These are phyloP conservation scores for Coemansia sp. DNA, from an alignment of 192 early-diverging fungal species.

Conservation along the genomic window DNA sequence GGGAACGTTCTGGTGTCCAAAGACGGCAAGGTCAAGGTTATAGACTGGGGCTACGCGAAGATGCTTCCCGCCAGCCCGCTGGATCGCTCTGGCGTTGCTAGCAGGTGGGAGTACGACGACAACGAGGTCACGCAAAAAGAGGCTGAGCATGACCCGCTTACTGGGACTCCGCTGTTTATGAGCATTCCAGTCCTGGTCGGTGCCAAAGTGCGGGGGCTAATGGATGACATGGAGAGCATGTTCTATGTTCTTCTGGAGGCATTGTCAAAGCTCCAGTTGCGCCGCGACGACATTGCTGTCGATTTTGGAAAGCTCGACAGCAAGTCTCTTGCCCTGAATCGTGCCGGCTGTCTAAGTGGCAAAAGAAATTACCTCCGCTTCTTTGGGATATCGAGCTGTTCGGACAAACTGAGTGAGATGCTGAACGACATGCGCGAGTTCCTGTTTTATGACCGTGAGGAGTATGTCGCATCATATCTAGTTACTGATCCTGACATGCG, in stretches of 20 bases:
- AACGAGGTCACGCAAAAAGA: background rate
- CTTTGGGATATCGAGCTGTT: background rate
- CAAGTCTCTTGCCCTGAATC: background rate
- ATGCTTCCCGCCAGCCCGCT: background rate
- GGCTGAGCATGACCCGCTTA: background rate
- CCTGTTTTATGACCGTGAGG: background rate
- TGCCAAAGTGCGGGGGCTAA: background rate
- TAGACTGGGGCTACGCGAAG: conserved; percentile 20
- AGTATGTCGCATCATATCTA: background rate
- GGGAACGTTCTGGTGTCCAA: conserved; percentile 5
- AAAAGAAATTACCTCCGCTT: background rate
- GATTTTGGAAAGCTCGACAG: background rate
- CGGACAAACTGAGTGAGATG: background rate
- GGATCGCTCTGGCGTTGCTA: background rate
- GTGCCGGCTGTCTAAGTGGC: background rate
- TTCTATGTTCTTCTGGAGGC: conserved; percentile 7
- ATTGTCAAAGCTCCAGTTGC: background rate
- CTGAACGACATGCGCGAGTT: background rate
- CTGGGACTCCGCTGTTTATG: background rate
- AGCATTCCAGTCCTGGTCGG: conserved; percentile 3
- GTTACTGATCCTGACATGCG: background rate
- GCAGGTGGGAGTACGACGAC: background rate
- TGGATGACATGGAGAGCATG: conserved; percentile 15
- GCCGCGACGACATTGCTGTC: background rate
- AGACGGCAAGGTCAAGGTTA: background rate